phyloP scores from a whole-genome alignment of 2,329 filamentous ascomycete genomes.

The Nigrospora oryzae region DNA sequence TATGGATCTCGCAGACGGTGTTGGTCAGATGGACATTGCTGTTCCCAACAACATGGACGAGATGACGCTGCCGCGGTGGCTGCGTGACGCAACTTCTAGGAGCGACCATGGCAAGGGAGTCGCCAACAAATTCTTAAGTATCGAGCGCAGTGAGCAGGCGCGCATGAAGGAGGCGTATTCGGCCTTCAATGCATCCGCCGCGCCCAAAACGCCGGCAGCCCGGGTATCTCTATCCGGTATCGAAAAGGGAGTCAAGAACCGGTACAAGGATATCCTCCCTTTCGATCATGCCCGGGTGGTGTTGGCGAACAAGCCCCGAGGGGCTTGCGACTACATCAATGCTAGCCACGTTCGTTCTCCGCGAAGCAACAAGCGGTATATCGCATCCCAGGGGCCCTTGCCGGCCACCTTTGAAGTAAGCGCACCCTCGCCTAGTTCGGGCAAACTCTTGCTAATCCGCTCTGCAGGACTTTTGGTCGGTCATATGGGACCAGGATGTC shows the following conservation, averaged over 20 bases:
- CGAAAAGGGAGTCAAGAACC: constrained; percentile 89
- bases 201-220: constrained; percentile 15
- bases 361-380: constrained; percentile 84
- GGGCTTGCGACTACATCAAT: constrained; percentile 88
- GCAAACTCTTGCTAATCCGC: constrained; percentile 3
- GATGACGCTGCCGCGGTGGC: constrained; percentile 64
- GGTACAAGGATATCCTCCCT: constrained; percentile 96
- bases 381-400: constrained; percentile 88
- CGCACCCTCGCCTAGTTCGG: neutral
- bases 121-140: constrained; percentile 72
- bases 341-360: constrained; percentile 77
- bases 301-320: constrained; percentile 57
- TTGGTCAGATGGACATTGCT: constrained; percentile 66
- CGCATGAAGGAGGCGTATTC: constrained; percentile 80
- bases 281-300: constrained; percentile 90
- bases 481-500: constrained; percentile 94
- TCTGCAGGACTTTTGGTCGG: constrained; percentile 86
- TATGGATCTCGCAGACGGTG: constrained; percentile 87
- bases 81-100: constrained; percentile 57
- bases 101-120: constrained; percentile 71
- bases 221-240: constrained; percentile 76
- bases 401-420: constrained; percentile 84
- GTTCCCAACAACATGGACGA: constrained; percentile 36
- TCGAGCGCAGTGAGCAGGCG: constrained; percentile 78
- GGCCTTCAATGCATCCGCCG: constrained; percentile 33